Conservation (phyloP, 75 land plant species). For the Larix kaempferi region DNA sequence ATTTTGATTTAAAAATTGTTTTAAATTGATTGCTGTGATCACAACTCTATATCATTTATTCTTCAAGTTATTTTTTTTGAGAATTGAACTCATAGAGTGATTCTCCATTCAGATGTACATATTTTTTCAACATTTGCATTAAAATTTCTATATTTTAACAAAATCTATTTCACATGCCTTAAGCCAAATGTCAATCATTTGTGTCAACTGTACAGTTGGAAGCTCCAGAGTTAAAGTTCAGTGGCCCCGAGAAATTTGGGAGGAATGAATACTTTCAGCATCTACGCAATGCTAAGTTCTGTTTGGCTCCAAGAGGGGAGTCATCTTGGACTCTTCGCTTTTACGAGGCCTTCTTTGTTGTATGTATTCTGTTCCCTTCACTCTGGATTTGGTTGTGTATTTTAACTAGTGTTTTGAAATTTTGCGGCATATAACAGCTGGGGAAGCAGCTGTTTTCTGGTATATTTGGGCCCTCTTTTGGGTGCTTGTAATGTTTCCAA, state of each 20-base stretch:
- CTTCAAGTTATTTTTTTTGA: neutral
- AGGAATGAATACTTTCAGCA: slow-evolving; percentile 75
- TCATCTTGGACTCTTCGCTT: slow-evolving; percentile 98
- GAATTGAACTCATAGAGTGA: neutral
- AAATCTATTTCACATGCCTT: neutral
- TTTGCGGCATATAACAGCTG: neutral
- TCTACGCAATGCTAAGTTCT: slow-evolving; percentile 90
- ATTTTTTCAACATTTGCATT: neutral
- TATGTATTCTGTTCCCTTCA: slow-evolving; percentile 20
- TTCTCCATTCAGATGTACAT: neutral
- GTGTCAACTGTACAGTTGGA: slow-evolving; percentile 68
- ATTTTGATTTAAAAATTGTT: neutral
- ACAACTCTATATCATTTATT: neutral
- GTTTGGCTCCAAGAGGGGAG: slow-evolving; percentile 94
- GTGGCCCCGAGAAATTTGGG: slow-evolving; percentile 76
- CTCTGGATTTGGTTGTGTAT: neutral
- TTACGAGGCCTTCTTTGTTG: slow-evolving; percentile 94
- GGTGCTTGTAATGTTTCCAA: neutral
- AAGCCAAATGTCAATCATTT: neutral
- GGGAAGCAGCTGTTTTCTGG: neutral
- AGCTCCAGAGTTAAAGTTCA: slow-evolving; percentile 77
- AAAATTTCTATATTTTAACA: neutral
- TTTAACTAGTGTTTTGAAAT: neutral
- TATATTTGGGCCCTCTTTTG: neutral
- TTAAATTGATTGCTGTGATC: neutral